Evolutionary conservation across 1,284 basidiomycete species (phyloP).

Genomic region (Phaffia rhodozyma): DNA sequence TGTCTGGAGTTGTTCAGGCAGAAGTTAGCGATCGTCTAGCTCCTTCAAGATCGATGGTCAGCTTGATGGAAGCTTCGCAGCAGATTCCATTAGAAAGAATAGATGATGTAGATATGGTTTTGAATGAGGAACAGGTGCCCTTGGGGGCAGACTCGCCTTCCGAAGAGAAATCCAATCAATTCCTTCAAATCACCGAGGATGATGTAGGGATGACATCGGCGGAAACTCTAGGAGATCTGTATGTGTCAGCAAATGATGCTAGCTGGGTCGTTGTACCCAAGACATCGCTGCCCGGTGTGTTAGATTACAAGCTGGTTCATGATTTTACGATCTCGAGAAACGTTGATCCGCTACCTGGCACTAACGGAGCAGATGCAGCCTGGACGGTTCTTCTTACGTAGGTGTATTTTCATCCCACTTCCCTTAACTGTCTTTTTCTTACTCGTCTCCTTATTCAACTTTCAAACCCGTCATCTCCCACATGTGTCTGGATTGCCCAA

Average conservation of each 20-base stretch:
- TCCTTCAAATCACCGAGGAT: too few relatives aligned
- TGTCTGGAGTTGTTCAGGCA: not conserved
- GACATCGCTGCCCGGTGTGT: not conserved
- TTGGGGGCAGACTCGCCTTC: too few relatives aligned
- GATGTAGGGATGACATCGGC: too few relatives aligned
- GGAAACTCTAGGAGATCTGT: not conserved
- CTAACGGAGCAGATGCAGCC: constrained; percentile 2
- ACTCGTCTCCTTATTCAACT: not conserved
- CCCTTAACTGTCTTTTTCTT: not conserved
- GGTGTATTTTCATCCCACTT: not conserved
- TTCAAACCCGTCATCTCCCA: not conserved
- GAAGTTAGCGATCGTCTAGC: not conserved
- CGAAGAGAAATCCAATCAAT: too few relatives aligned
- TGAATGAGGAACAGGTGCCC: too few relatives aligned
- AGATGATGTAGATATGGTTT: too few relatives aligned
- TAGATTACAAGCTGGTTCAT: not conserved
- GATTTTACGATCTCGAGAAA: not conserved
- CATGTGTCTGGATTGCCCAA: not conserved
- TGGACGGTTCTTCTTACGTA: constrained; percentile 9
- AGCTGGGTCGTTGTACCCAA: constrained; percentile 7
- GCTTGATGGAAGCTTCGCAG: too few relatives aligned
- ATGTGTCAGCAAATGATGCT: constrained; percentile 5
- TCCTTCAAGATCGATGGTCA: not conserved
- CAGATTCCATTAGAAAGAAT: too few relatives aligned
- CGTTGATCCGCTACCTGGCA: constrained; percentile 1